Evolutionary conservation across 2,329 filamentous ascomycete genomes (phyloP).

Genomic region (Helminthosporium solani): DNA sequence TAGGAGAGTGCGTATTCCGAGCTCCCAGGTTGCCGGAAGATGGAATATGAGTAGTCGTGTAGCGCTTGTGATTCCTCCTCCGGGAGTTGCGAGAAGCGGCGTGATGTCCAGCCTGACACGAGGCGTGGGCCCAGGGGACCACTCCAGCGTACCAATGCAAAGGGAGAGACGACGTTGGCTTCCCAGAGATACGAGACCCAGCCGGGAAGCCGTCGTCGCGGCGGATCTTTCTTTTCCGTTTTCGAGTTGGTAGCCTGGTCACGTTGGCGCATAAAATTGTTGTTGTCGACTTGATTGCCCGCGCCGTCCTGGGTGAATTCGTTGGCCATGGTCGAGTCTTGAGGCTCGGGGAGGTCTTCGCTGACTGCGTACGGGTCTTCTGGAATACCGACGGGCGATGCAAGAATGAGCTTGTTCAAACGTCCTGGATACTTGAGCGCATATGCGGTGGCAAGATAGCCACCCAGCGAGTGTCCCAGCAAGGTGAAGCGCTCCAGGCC

Average conservation of each 20-base stretch:
- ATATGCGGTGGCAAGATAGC: slow-evolving; percentile 93
- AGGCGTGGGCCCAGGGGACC: slow-evolving; percentile 89
- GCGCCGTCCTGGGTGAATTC: slow-evolving; percentile 79
- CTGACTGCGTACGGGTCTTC: slow-evolving; percentile 89
- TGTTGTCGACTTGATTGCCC: slow-evolving; percentile 62
- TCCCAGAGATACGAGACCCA: slow-evolving; percentile 97
- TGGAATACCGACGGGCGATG: slow-evolving; percentile 90
- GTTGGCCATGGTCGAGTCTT: slow-evolving; percentile 69
- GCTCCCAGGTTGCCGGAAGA: slow-evolving; percentile 88
- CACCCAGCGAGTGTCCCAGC: slow-evolving; percentile 88
- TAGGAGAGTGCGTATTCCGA: slow-evolving; percentile 94
- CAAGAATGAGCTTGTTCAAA: slow-evolving; percentile 93
- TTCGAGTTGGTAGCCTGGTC: slow-evolving; percentile 37
- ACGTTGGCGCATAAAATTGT: slow-evolving; percentile 56
- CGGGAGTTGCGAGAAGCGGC: slow-evolving; percentile 87
- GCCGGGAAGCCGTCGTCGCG: slow-evolving; percentile 67
- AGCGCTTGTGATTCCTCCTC: slow-evolving; percentile 76
- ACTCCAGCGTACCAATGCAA: slow-evolving; percentile 82
- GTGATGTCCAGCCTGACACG: slow-evolving; percentile 91
- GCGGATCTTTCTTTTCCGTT: slow-evolving; percentile 47
- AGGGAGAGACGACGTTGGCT: slow-evolving; percentile 85
- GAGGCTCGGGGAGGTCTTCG: slow-evolving; percentile 74
- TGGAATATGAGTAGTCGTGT: slow-evolving; percentile 90
- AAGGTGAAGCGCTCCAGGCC: slow-evolving; percentile 93
- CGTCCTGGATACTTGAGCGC: slow-evolving; percentile 94